These are phyloP conservation scores for Clonostachys chloroleuca DNA, from an alignment of 2,329 filamentous ascomycete species.

Conservation along the genomic window DNA sequence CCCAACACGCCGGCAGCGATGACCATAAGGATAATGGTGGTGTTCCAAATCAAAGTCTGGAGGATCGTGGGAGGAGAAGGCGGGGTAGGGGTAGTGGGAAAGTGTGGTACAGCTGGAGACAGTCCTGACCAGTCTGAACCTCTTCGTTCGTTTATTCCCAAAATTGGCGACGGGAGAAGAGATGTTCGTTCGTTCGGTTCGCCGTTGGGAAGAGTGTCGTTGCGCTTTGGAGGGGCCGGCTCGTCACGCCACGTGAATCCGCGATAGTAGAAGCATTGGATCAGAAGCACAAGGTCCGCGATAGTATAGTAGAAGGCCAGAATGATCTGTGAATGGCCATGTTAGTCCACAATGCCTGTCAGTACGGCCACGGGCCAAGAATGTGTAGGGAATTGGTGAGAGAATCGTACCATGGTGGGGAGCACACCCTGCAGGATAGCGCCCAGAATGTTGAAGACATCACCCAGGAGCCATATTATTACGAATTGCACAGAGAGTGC, in stretches of 20 bases:
- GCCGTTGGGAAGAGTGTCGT: constrained; percentile 20
- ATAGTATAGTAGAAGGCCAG: constrained; percentile 93
- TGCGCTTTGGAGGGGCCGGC: constrained; percentile 33
- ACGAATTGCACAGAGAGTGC: constrained; percentile 89
- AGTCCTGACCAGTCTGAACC: constrained; percentile 57
- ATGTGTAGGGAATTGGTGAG: neutral
- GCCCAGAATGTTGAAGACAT: constrained; percentile 97
- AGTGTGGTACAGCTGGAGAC: constrained; percentile 78
- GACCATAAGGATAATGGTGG: constrained; percentile 72
- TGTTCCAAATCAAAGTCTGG: constrained; percentile 68
- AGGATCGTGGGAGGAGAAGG: constrained; percentile 43
- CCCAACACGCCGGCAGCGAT: constrained; percentile 78
- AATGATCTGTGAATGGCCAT: constrained; percentile 53
- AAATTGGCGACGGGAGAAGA: constrained; percentile 28
- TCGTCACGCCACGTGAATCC: constrained; percentile 68
- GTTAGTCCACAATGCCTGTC: constrained; percentile 6
- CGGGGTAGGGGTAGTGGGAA: constrained; percentile 42
- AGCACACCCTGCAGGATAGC: constrained; percentile 86
- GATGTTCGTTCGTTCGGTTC: constrained; percentile 48
- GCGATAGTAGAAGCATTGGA: constrained; percentile 93
- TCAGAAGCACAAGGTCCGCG: constrained; percentile 81
- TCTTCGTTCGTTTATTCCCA: constrained; percentile 32
- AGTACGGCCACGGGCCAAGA: neutral
- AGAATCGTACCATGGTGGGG: constrained; percentile 70
- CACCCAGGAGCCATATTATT: constrained; percentile 86